phyloP scores from a whole-genome alignment of 2,329 filamentous ascomycete species.

The Graphiopsis chlorocephala region DNA sequence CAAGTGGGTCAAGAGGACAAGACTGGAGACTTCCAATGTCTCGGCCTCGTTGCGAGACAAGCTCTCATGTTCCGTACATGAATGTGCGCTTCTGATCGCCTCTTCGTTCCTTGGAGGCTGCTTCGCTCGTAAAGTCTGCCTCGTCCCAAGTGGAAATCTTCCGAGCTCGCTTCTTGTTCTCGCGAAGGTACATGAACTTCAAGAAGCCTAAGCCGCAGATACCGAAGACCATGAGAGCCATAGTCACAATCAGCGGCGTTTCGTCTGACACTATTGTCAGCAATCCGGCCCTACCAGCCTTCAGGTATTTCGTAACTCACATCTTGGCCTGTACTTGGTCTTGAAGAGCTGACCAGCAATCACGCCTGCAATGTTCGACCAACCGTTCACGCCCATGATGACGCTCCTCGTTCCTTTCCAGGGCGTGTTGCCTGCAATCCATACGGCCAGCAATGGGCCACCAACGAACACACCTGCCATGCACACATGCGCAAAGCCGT shows the following conservation, averaged over 20 bases:
- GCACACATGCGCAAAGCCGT: neutral
- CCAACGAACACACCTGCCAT: slow-evolving; percentile 3
- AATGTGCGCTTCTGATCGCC: slow-evolving; percentile 6
- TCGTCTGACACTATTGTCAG: neutral
- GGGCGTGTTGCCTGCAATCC: neutral
- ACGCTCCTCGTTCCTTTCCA: slow-evolving; percentile 1
- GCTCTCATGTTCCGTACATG: slow-evolving; percentile 3
- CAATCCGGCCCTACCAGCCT: neutral
- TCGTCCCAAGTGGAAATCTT: neutral
- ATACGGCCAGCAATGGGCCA: neutral
- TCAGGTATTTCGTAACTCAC: neutral
- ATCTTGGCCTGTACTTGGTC: slow-evolving; percentile 5
- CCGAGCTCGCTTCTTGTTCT: neutral
- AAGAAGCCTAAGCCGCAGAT: neutral
- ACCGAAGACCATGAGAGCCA: neutral
- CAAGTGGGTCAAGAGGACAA: neutral
- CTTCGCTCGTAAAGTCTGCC: neutral
- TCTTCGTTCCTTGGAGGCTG: neutral
- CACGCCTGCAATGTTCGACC: slow-evolving; percentile 4
- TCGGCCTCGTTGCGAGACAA: neutral
- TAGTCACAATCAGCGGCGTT: neutral
- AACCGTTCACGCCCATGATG: slow-evolving; percentile 1
- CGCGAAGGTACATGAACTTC: slow-evolving; percentile 1
- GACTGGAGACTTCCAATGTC: neutral
- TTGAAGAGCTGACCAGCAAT: slow-evolving; percentile 4